Conservation (phyloP, 2,329 filamentous ascomycete genomes). For the Cladosporium cucumerinum region DNA sequence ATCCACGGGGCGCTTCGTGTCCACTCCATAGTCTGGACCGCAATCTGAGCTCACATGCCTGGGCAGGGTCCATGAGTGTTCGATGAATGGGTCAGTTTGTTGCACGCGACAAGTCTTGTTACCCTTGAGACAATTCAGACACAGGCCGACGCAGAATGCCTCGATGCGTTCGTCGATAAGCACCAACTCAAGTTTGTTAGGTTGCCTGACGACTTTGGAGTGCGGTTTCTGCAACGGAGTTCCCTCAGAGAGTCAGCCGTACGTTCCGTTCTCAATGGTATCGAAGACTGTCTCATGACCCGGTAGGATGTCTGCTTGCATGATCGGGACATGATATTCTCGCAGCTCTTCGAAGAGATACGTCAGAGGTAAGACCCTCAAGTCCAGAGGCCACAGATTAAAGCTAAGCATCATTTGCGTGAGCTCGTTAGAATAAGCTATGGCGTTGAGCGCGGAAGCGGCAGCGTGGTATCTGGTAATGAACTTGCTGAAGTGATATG, state of each 20-base stretch:
- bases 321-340: background rate
- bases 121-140: slow-evolving; percentile 17
- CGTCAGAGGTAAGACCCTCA: background rate
- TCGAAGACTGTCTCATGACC: no score
- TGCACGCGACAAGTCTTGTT: background rate
- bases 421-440: background rate
- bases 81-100: background rate
- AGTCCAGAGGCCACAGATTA: background rate
- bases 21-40: background rate
- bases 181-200: background rate
- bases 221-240: no score
- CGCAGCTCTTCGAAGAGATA: background rate
- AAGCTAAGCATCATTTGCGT: background rate
- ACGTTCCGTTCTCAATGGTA: no score
- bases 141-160: slow-evolving; percentile 6
- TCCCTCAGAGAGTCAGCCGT: no score
- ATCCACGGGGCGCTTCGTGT: background rate
- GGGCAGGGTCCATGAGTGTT: background rate
- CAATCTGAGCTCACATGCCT: background rate
- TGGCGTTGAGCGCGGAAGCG: background rate
- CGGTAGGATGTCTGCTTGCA: background rate
- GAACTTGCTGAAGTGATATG: background rate
- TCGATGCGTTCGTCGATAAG: background rate
- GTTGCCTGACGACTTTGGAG: background rate
- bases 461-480: background rate